Conservation (phyloP, 495 filamentous ascomycete genomes). For the Aspergillus ostianus region DNA sequence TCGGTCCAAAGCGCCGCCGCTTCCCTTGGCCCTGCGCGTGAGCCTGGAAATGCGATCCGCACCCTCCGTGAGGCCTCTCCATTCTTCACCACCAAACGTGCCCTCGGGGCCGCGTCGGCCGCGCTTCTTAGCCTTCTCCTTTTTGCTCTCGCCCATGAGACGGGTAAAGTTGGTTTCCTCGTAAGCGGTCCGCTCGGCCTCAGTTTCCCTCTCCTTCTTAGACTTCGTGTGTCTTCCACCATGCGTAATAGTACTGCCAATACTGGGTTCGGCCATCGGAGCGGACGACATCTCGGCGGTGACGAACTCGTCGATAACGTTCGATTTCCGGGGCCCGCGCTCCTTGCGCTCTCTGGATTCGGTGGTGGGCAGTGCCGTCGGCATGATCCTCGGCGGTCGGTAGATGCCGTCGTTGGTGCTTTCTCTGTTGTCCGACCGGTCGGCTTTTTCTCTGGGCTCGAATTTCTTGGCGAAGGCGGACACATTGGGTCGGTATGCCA, state of each 20-base stretch:
- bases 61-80: constrained; percentile 73
- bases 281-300: constrained; percentile 73
- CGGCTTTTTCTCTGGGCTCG: constrained; percentile 24
- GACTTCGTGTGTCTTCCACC: constrained; percentile 74
- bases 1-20: constrained; percentile 65
- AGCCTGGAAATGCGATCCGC: constrained; percentile 72
- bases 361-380: constrained; percentile 60
- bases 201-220: constrained; percentile 62
- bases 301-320: constrained; percentile 83
- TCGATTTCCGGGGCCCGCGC: constrained; percentile 56
- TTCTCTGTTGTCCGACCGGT: constrained; percentile 22
- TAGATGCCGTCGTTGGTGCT: constrained; percentile 62
- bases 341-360: constrained; percentile 58
- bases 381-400: constrained; percentile 79
- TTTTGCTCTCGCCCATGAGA: constrained; percentile 77
- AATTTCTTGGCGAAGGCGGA: constrained; percentile 52
- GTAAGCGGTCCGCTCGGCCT: constrained; percentile 71
- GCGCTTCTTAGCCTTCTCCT: constrained; percentile 55
- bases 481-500: constrained; percentile 66
- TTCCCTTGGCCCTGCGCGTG: constrained; percentile 55
- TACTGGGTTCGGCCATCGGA: constrained; percentile 75
- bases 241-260: constrained; percentile 75
- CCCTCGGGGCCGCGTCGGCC: constrained; percentile 50
- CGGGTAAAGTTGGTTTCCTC: constrained; percentile 87
- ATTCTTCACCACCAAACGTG: constrained; percentile 80